Base-by-base conservation (phyloP, 1,139 yeast genomes). In the Eremothecium coryli region DNA sequence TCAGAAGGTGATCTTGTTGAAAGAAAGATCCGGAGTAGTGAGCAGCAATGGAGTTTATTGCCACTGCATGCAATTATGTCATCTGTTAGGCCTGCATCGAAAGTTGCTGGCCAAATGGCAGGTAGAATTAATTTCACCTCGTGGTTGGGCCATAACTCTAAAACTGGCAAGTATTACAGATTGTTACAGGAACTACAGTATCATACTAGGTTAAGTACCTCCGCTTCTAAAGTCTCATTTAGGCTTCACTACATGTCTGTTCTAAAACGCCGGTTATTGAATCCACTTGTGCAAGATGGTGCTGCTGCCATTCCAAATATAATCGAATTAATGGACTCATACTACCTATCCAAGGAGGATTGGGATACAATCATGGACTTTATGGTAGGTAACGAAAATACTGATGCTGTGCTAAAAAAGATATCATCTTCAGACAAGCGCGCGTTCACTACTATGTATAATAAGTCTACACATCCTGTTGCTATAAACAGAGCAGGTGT, bases 11-110 rank as follows among this genome's bases (percentile, higher is more conserved):
- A 93, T 55, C 57, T 78, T 20, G 78, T 88, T 14, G 95, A 86
- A 54, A 65, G 75, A 18, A 67, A 75, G 54, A 88, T 93, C 40
- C 81, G 94, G 50, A 82, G 94, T 26, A 73, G 93, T 31, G 95
- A 88, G 49, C 98, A 90, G 59, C 88, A 84, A 49, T 93, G 99
- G 99, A 76, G 93, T 44, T 66, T 93, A 44, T 71, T 93, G 65
- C 99, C 99, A 3, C 70, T 86, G 48, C 96, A 88, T 60, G 97
- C 90, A 0, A 70, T 86, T 3, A 66, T 82, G 69, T 88, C 97
- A 1, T 74, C 94, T 1, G 85, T 93, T 10, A 65, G 75, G 28
- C 98, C 99, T 0, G 68, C 86, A 1, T 76, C 76, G 31, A 71
- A 68, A 43, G 76, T 85, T 12, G 80, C 86, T 9, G 98, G 98